A percentile compares a stretch with the other conserved stretches of the same genome.
phyloP scores from a whole-genome alignment of 164 flowering plant genomes.

The Nymphaea thermarum region DNA sequence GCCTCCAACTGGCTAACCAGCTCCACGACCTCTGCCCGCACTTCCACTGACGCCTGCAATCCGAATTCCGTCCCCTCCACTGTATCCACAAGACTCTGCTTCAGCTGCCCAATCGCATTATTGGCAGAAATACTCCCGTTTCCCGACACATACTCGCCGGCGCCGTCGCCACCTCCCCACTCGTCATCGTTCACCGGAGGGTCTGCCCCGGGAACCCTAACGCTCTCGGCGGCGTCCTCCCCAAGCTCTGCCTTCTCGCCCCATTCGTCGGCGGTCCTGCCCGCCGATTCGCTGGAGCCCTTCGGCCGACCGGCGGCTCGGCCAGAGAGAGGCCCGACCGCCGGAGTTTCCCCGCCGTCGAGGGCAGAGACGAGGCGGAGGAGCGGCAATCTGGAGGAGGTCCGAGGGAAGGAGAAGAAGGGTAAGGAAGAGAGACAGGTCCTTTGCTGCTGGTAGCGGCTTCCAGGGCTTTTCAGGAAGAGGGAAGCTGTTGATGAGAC shows the following conservation, averaged over 20 bases:
- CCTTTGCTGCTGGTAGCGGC: background rate
- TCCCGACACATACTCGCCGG: background rate
- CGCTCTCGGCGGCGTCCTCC: conserved; percentile 14
- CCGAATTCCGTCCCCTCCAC: conserved; percentile 75
- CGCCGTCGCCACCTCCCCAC: conserved; percentile 39
- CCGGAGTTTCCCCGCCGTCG: background rate
- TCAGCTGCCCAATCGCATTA: conserved; percentile 40
- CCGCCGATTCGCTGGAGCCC: background rate
- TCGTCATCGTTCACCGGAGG: conserved; percentile 67
- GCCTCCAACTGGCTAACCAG: conserved; percentile 74
- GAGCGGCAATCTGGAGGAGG: background rate
- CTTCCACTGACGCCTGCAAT: conserved; percentile 52
- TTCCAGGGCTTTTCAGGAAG: background rate
- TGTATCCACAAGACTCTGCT: conserved; percentile 67
- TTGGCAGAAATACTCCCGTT: background rate
- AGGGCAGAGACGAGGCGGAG: background rate
- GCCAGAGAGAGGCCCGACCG: background rate
- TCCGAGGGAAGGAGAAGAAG: background rate
- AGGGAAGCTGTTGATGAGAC: background rate
- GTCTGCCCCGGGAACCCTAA: conserved; percentile 39
- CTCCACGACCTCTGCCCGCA: conserved; percentile 79
- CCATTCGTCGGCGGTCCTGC: conserved; percentile 35
- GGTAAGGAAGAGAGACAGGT: background rate
- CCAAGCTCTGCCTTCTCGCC: conserved; percentile 52
- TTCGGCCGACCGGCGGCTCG: background rate